Base-by-base conservation (phyloP, 1,139 yeast species). In the Kodamaea suecica region DNA sequence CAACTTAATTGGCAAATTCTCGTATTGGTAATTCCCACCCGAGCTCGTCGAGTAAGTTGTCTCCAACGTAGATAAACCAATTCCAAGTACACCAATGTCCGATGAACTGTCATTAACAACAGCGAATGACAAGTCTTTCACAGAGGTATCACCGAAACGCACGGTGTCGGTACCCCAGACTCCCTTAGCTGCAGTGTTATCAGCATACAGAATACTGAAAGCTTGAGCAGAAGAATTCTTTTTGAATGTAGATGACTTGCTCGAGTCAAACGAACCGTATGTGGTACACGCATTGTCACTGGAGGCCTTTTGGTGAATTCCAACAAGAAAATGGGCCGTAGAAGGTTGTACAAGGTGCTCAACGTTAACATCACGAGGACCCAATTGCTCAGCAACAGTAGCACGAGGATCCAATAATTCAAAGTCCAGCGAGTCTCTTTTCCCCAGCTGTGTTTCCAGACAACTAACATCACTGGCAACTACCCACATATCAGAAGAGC, bases 121-220 rank as follows among this genome's bases (percentile, higher is more conserved):
- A 4, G 79, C 83, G 52, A 77, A 66, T 10, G 76, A 69, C 44
- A 78, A 62, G 36, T 57, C 48, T 0, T 61, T 43, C n/a, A 82
- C 66, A 5, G 63, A 55, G 12, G 62, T 49, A 33, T 59, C 60
- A 19, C 70, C 74, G 35, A 76, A 48, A n/a, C 38, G 40, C 17
- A 76, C 64, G 32, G 51, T 53, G 44, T 74, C 83, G 31, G 56
- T 50, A 12, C 77, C 80, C 81, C 78, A 74, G 36, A 63, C 53
- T 29, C 95, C 95, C 5, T 49, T 42, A 3, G 90, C 87, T 47
- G 55, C 65, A 17, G 85, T 67, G 5, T 56, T 52, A 53, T 84
- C 95, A 21, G 80, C 90, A 48, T 85, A 85, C 20, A 59, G 41
- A 47, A 83, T 83, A 33, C 30, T 12, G 42, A 70, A 70, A 1